Percentiles rank a stretch among this genome's conserved stretches.
These are phyloP conservation scores for Solanum chacoense DNA, from an alignment of 305 asterid species.

Conservation along the genomic window DNA sequence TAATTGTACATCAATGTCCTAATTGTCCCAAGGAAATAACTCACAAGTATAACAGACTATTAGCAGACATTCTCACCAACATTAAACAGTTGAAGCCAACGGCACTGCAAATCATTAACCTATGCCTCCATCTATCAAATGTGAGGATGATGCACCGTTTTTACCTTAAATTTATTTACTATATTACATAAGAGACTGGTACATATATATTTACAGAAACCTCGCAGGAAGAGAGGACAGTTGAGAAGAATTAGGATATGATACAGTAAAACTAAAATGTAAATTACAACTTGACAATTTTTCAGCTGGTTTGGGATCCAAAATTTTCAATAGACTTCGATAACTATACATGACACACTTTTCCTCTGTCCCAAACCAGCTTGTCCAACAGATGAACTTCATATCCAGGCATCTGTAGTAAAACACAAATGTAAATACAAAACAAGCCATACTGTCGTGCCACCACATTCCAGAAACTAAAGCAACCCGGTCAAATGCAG, in stretches of 20 bases:
- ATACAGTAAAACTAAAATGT: background rate
- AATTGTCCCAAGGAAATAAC: background rate
- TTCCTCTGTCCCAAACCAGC: background rate
- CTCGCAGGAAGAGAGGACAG: background rate
- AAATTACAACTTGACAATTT: background rate
- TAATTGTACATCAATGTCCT: too few species aligned
- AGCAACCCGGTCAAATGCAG: background rate
- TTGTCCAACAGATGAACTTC: background rate
- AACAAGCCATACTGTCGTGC: background rate
- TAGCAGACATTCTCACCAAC: background rate
- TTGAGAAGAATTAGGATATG: background rate
- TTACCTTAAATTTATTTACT: background rate
- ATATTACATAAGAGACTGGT: background rate
- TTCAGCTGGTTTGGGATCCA: background rate
- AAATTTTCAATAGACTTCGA: background rate
- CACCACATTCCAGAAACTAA: background rate
- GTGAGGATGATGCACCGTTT: background rate
- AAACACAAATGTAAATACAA: background rate
- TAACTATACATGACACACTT: background rate
- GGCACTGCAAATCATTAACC: background rate
- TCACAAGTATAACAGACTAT: background rate
- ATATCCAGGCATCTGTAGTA: background rate
- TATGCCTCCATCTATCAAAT: background rate
- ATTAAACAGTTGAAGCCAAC: background rate
- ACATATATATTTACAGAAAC: background rate